phyloP scores from a whole-genome alignment of 208 protist species.

The Trypanosomatidae sp. region DNA sequence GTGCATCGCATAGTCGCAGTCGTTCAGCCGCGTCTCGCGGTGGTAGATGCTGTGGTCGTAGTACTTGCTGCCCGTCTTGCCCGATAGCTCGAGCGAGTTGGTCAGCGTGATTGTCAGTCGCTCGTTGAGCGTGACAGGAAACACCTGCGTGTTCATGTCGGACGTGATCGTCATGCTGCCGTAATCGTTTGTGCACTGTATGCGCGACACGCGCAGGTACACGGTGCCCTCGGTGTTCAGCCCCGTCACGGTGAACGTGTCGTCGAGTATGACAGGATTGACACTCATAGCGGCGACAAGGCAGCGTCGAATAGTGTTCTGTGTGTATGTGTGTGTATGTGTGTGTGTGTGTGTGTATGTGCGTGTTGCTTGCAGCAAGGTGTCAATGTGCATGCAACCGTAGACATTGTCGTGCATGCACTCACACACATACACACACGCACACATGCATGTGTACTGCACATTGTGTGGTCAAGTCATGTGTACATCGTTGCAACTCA shows the following conservation, averaged over 20 bases:
- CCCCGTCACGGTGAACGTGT: constrained; percentile 77
- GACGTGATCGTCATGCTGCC: constrained; percentile 54
- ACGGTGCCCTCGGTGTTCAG: constrained; percentile 66
- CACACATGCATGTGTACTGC: constrained; percentile 1
- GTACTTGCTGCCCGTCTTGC: constrained; percentile 56
- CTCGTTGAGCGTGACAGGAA: constrained; percentile 86
- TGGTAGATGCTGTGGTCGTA: constrained; percentile 88
- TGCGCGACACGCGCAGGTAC: constrained; percentile 77
- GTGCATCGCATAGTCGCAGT: constrained; percentile 98
- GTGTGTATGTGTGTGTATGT: background rate
- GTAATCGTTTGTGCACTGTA: constrained; percentile 69
- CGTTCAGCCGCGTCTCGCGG: constrained; percentile 83
- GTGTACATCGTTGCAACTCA: background rate
- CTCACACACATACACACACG: background rate
- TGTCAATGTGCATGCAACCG: constrained; percentile 5
- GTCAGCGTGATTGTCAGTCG: constrained; percentile 91
- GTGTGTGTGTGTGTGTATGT: background rate
- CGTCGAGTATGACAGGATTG: constrained; percentile 78
- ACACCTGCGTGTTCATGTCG: constrained; percentile 96
- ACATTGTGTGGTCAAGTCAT: constrained; percentile 1
- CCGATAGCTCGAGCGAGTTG: constrained; percentile 84
- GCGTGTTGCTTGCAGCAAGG: background rate
- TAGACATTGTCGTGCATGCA: background rate
- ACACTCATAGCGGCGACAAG: constrained; percentile 17
- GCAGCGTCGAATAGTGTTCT: background rate